Base-by-base conservation (phyloP, 2,329 filamentous ascomycete species). In the Colletotrichum gloeosporioides region DNA sequence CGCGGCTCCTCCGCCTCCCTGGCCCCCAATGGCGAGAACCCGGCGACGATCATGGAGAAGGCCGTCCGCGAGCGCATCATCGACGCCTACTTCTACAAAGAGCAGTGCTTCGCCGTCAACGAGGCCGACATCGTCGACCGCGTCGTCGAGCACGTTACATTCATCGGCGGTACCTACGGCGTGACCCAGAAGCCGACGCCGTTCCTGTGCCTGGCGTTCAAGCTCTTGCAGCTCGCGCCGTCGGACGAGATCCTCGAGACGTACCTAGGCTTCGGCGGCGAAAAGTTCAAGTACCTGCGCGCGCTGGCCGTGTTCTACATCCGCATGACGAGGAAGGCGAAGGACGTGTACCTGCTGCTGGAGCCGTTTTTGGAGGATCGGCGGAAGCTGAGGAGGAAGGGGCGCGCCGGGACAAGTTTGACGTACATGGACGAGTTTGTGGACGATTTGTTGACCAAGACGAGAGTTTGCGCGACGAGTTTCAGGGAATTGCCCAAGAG, bases 1-100 rank as follows among this genome's bases (percentile, higher is more conserved):
- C 95, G 96, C 80, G 96, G 96, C 83, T 95, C 95, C 83, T 89
- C 88, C 15, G 95, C 93, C 62, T 86, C 92, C 44, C 91, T 98
- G 27, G 93, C 97, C 78, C 96, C 92, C 75, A 93, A 96, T 83
- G 96, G 96, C 77, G 94, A 98, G 82, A 98, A 98, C 87, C 96
- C 96, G 1, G 95, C 96, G n/a, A 96, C 95, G 6, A 95, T 99
- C 76, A 95, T 99, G 90, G 96, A 99, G 85, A 98, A 98, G 85
- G 94, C 96, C 55, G 95, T 98, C 79, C 95, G 95, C 82, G 97
- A 99, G 86, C 96, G 97, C 83, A 98, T 99, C 85, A 93, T 96
- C 80, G 96, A 98, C 82, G 95, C 93, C 69, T 98, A 98, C 87
- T 99, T 98, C 88, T 99, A 96, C 94, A 98, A 98, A 86, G 97